These are phyloP conservation scores for Acanthamoeba divionensis DNA, from an alignment of 208 protist species.

Conservation along the genomic window DNA sequence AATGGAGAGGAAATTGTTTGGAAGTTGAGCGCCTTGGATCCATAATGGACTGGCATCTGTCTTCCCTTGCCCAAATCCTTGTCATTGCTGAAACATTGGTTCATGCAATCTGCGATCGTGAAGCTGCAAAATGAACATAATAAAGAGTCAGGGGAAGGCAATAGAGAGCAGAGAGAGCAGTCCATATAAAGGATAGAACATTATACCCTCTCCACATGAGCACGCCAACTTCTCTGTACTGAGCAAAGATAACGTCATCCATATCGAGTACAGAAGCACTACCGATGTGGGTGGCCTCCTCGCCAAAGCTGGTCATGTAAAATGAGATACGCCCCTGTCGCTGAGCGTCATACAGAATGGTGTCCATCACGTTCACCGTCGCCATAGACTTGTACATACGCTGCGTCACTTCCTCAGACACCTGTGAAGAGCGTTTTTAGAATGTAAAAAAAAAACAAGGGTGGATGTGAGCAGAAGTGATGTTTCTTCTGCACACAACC, in stretches of 20 bases:
- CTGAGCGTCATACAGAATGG: constrained; percentile 88
- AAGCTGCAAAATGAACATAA: constrained; percentile 82
- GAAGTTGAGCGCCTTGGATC: constrained; percentile 87
- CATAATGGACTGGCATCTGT: constrained; percentile 98
- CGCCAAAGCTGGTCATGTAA: constrained; percentile 95
- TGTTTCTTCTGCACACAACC: background rate
- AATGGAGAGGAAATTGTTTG: constrained; percentile 95
- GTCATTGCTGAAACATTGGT: constrained; percentile 93
- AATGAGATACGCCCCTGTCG: constrained; percentile 94
- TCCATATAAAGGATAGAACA: background rate
- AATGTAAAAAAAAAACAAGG: background rate
- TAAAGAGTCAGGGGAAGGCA: background rate
- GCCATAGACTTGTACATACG: constrained; percentile 92
- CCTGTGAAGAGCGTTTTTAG: background rate
- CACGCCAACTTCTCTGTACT: constrained; percentile 91
- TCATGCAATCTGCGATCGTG: constrained; percentile 87
- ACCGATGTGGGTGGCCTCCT: constrained; percentile 90
- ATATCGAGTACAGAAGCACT: constrained; percentile 86
- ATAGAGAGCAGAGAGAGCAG: too few species aligned
- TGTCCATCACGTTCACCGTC: constrained; percentile 88
- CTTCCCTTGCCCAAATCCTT: constrained; percentile 86
- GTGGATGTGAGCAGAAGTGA: background rate
- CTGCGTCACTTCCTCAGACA: constrained; percentile 74
- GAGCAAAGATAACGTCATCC: constrained; percentile 90
- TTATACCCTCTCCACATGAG: constrained; percentile 75